Evolutionary conservation across 441 rosid species (phyloP).

Genomic region (Erodium trifolium): DNA sequence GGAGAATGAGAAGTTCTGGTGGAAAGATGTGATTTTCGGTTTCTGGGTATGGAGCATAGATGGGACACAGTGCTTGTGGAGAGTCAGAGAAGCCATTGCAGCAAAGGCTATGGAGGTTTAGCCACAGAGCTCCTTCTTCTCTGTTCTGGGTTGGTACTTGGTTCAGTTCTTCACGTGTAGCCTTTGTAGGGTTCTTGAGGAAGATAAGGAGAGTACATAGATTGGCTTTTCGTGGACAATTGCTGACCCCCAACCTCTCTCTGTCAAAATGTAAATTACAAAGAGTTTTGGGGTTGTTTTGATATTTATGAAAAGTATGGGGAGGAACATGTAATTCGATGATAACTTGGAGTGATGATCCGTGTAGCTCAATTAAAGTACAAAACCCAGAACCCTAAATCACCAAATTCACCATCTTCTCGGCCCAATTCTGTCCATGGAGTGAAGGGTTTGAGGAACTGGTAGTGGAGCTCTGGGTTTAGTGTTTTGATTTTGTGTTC

Average conservation of each 20-base stretch:
- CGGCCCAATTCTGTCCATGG: too few relatives aligned
- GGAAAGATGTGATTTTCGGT: conserved; percentile 28
- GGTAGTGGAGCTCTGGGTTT: too few relatives aligned
- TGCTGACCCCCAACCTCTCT: conserved; percentile 26
- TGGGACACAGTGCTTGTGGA: conserved; percentile 35
- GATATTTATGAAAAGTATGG: not conserved
- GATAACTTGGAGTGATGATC: too few relatives aligned
- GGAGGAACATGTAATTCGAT: not conserved
- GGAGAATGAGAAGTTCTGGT: conserved; percentile 22
- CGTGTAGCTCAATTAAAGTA: too few relatives aligned
- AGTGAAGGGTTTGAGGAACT: too few relatives aligned
- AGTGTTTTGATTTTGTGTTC: not conserved
- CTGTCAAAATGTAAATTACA: not conserved
- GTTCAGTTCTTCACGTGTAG: not conserved
- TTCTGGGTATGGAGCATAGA: conserved; percentile 35
- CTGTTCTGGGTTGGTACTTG: too few relatives aligned
- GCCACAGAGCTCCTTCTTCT: too few relatives aligned
- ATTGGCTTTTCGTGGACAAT: conserved; percentile 33
- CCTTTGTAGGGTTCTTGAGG: not conserved
- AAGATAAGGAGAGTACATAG: conserved; percentile 17
- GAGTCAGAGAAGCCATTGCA: conserved; percentile 47
- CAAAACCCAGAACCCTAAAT: too few relatives aligned
- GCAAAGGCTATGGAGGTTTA: not conserved
- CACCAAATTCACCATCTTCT: too few relatives aligned
- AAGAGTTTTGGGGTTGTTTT: not conserved